Conservation (phyloP, 73 alveolate species). For the Paramecium tetraurelia region DNA sequence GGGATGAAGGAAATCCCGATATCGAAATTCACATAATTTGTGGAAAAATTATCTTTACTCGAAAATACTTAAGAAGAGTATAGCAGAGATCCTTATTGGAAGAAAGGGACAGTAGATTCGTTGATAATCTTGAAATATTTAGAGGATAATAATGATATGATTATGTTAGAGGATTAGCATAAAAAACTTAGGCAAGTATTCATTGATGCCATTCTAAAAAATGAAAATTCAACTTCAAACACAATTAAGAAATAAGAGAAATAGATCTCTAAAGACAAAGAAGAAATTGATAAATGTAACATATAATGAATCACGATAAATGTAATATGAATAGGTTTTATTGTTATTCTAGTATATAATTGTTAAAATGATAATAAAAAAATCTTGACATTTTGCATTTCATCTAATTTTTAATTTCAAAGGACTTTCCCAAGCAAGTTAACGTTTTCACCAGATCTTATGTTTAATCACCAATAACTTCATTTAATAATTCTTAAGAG, state of each 20-base stretch:
- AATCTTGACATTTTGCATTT: too few species aligned
- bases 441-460: too few species aligned
- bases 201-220: background rate
- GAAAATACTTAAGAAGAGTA: background rate
- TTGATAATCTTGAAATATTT: background rate
- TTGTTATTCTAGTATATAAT: too few species aligned
- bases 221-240: background rate
- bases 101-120: background rate
- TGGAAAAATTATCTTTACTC: background rate
- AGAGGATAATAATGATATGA: background rate
- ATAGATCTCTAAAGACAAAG: background rate
- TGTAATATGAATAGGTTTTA: too few species aligned
- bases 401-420: too few species aligned
- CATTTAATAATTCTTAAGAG: too few species aligned
- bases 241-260: background rate
- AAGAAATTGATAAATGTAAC: background rate
- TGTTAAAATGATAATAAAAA: too few species aligned
- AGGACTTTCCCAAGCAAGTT: too few species aligned
- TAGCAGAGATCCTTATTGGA: background rate
- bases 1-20: background rate
- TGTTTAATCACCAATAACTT: too few species aligned
- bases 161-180: background rate
- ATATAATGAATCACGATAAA: background rate
- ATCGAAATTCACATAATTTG: background rate
- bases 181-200: background rate